Percentiles rank a stretch among this genome's conserved stretches.
Conservation (phyloP, 106 monocot genomes). For the Dendrobium chrysotoxum region DNA sequence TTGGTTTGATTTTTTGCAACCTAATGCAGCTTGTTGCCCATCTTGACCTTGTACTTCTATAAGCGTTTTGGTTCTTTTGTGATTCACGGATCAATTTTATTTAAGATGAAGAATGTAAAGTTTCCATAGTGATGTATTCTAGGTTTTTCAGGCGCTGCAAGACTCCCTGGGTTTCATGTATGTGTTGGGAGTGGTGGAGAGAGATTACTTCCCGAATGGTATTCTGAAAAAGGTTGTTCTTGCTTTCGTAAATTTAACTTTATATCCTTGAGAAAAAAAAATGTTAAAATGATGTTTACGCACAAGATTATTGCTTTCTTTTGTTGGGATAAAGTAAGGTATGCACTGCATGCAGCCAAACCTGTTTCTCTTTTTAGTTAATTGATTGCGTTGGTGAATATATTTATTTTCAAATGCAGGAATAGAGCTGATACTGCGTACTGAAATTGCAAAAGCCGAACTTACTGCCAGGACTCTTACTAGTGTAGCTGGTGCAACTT, state of each 20-base stretch:
- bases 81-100: no score
- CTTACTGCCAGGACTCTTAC: conserved; percentile 62
- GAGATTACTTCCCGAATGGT: conserved; percentile 85
- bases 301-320: not conserved
- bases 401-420: conserved; percentile 31
- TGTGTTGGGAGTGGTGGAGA: conserved; percentile 96
- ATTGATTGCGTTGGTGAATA: not conserved
- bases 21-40: no score
- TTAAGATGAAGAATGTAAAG: no score
- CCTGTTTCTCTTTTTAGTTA: not conserved
- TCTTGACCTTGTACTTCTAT: no score
- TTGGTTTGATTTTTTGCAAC: no score
- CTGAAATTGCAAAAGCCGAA: conserved; percentile 80
- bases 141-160: conserved; percentile 39
- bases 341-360: not conserved
- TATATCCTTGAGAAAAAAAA: not conserved
- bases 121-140: conserved; percentile 1
- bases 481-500: conserved; percentile 55
- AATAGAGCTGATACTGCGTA: conserved; percentile 81
- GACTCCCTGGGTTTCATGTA: conserved; percentile 86
- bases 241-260: not conserved
- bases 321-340: not conserved
- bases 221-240: conserved; percentile 48
- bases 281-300: not conserved
- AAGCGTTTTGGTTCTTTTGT: no score